Conservation (phyloP, 2,329 filamentous ascomycete genomes). For the Xylaria sp. region DNA sequence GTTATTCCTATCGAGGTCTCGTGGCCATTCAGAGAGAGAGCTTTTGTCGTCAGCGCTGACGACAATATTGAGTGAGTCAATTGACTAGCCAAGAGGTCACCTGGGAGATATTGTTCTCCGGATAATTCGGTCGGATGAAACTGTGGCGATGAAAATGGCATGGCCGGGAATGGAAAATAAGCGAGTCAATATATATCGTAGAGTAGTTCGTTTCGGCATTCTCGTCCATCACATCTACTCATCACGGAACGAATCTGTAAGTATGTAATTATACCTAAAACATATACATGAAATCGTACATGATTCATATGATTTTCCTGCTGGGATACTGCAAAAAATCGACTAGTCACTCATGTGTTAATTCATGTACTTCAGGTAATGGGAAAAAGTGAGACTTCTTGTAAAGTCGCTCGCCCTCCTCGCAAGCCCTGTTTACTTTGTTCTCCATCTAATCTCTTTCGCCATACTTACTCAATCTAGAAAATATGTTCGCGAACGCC, state of each 20-base stretch:
- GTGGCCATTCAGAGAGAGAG: background rate
- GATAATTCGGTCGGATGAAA: slow-evolving; percentile 32
- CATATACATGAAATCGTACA: background rate
- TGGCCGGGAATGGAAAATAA: background rate
- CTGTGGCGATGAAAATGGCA: background rate
- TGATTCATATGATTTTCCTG: background rate
- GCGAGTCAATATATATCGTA: slow-evolving; percentile 27
- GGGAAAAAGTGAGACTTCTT: background rate
- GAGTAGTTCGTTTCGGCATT: slow-evolving; percentile 9
- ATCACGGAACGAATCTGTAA: background rate
- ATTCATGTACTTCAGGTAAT: background rate
- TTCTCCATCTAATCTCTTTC: background rate
- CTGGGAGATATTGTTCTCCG: slow-evolving; percentile 7
- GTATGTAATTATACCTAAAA: too few relatives aligned
- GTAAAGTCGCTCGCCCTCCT: background rate
- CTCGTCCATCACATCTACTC: background rate
- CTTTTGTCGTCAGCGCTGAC: slow-evolving; percentile 28
- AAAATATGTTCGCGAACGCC: background rate
- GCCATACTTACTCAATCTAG: background rate
- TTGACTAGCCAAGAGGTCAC: background rate
- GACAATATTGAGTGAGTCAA: background rate
- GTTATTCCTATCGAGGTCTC: slow-evolving; percentile 8
- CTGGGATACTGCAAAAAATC: background rate
- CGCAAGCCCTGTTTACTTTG: background rate
- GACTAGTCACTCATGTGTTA: background rate